These are phyloP conservation scores for Moricandia arvensis DNA, from an alignment of 345 rosid genomes.

Conservation along the genomic window DNA sequence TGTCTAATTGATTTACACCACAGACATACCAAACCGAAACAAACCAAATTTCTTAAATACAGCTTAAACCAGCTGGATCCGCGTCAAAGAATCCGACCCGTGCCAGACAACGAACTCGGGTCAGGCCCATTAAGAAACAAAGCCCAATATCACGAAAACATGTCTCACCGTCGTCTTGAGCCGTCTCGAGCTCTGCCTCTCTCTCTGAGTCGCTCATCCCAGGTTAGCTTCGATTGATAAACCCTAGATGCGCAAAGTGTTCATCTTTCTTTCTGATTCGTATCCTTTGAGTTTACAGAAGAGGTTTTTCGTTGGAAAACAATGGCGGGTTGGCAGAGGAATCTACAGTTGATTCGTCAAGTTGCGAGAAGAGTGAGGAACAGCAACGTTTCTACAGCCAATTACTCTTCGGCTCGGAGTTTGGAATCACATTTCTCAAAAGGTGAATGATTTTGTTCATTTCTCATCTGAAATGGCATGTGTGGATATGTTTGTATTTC, in stretches of 20 bases:
- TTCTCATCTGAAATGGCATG: too few species aligned
- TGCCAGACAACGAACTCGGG: neutral
- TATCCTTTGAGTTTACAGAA: neutral
- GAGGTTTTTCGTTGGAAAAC: neutral
- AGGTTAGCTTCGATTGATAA: constrained; percentile 11
- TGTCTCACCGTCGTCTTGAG: constrained; percentile 1
- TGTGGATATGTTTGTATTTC: too few species aligned
- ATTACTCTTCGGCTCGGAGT: constrained; percentile 35
- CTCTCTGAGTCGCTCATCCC: constrained; percentile 2
- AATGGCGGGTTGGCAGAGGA: constrained; percentile 82
- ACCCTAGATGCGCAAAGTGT: neutral
- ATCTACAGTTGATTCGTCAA: constrained; percentile 54
- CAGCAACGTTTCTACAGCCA: constrained; percentile 33
- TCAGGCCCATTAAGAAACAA: constrained; percentile 2
- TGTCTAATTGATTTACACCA: neutral
- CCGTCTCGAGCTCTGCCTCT: neutral
- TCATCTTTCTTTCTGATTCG: constrained; percentile 5
- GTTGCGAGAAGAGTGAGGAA: constrained; percentile 46
- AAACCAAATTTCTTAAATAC: neutral
- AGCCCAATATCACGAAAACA: neutral
- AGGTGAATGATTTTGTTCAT: constrained; percentile 25
- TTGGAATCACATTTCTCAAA: constrained; percentile 33
- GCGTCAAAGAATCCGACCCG: neutral
- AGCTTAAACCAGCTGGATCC: neutral
- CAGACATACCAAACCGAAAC: neutral